Evolutionary conservation across 345 rosid genomes (phyloP).

Genomic region (Raphanus raphanistrum): DNA sequence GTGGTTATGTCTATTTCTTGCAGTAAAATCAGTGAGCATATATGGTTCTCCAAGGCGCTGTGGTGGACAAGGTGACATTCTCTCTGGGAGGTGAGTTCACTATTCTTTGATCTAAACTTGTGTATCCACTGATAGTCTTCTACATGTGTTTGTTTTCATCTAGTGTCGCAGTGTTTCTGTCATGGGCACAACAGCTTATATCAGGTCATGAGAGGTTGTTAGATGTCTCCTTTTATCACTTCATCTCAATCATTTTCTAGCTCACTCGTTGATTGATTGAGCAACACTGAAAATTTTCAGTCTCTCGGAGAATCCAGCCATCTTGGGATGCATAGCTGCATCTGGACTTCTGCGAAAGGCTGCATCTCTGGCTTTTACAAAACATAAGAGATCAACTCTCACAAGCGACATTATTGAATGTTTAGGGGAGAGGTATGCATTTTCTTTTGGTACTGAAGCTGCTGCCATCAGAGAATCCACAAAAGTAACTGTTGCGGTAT

Average conservation of each 20-base stretch:
- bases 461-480: not conserved
- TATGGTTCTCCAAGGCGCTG: slow-evolving; percentile 91
- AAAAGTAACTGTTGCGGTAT: not conserved
- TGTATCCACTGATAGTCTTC: slow-evolving; percentile 5
- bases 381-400: slow-evolving; percentile 77
- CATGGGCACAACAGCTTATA: slow-evolving; percentile 70
- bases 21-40: slow-evolving; percentile 78
- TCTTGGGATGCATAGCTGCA: slow-evolving; percentile 90
- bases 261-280: too few species aligned
- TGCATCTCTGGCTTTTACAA: slow-evolving; percentile 68
- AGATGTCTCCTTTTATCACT: not conserved
- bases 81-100: slow-evolving; percentile 75
- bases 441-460: slow-evolving; percentile 8
- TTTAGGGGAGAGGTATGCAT: slow-evolving; percentile 67
- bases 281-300: slow-evolving; percentile 9
- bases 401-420: slow-evolving; percentile 61
- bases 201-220: slow-evolving; percentile 48
- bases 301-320: slow-evolving; percentile 51
- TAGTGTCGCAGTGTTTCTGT: slow-evolving; percentile 84
- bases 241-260: too few species aligned
- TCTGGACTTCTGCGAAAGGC: slow-evolving; percentile 84
- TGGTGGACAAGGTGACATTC: slow-evolving; percentile 98
- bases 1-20: slow-evolving; percentile 21
- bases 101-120: not conserved
- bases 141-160: slow-evolving; percentile 19